Evolutionary conservation across 495 filamentous ascomycete genomes (phyloP).

Genomic region (Penicillium pulvis): DNA sequence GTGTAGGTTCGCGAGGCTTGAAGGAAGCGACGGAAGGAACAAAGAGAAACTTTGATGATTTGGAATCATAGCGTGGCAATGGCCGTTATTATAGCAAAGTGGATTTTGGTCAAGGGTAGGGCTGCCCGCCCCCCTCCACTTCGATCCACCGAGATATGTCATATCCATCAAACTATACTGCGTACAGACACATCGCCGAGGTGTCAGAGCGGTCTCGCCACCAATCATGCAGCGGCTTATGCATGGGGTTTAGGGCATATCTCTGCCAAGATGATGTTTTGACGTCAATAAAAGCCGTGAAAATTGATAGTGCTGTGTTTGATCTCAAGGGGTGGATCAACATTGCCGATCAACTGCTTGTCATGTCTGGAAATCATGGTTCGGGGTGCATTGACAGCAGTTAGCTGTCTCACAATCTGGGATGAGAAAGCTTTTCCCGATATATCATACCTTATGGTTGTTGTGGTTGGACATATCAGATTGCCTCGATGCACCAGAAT

Average conservation of each 20-base stretch:
- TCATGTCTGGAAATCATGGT: conserved; percentile 1
- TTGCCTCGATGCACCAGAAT: conserved; percentile 2
- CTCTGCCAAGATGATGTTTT: conserved; percentile 5
- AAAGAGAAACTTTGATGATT: conserved; percentile 21
- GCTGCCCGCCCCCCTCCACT: not conserved
- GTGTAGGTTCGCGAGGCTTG: conserved; percentile 2
- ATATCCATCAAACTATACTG: conserved; percentile 11
- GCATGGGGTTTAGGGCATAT: not conserved
- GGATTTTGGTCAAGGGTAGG: conserved; percentile 5
- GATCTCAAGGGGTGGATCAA: conserved; percentile 10
- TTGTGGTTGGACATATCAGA: not conserved
- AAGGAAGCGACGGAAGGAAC: conserved; percentile 12
- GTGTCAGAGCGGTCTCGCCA: conserved; percentile 1
- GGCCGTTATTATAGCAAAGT: conserved; percentile 16
- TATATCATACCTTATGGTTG: conserved; percentile 7
- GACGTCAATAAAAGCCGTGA: conserved; percentile 10
- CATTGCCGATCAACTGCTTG: not conserved
- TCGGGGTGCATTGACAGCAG: conserved; percentile 8
- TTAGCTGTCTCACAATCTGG: conserved; percentile 1
- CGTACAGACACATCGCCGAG: conserved; percentile 5
- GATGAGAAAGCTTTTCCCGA: conserved; percentile 10
- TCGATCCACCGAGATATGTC: conserved; percentile 16
- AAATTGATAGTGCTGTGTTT: conserved; percentile 5
- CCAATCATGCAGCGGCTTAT: conserved; percentile 12
- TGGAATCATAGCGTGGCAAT: conserved; percentile 17